Percentiles rank a stretch among this genome's conserved stretches.
phyloP scores from a whole-genome alignment of 176 grass and related monocot genomes.

The Saccharum officinarum region DNA sequence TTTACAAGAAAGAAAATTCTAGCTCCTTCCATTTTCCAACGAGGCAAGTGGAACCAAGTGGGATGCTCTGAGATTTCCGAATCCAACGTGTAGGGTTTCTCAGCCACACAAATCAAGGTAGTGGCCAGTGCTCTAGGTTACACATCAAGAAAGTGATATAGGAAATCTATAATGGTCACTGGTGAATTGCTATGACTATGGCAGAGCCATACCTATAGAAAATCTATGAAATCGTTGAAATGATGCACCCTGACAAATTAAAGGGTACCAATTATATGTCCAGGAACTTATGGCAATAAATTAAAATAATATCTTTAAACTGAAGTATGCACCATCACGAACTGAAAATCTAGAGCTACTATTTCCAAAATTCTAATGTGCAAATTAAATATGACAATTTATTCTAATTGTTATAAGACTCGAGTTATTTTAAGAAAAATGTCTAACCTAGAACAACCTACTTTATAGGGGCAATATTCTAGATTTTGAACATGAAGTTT shows the following conservation, averaged over 20 bases:
- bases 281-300: background rate
- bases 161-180: background rate
- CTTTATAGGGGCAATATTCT: background rate
- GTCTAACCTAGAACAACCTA: background rate
- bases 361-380: background rate
- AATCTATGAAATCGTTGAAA: background rate
- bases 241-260: background rate
- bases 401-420: background rate
- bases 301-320: background rate
- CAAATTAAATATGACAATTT: background rate
- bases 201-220: background rate
- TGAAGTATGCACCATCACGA: background rate
- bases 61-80: constrained; percentile 27
- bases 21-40: constrained; percentile 26
- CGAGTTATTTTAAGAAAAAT: background rate
- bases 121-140: constrained; percentile 35
- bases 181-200: constrained; percentile 4
- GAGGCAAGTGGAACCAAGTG: constrained; percentile 24
- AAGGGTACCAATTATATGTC: background rate
- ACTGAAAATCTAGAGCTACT: background rate
- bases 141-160: constrained; percentile 35
- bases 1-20: constrained; percentile 28
- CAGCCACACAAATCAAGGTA: constrained; percentile 41
- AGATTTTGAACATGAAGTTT: background rate
- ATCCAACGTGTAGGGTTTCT: constrained; percentile 19